Percentiles rank a stretch among this genome's conserved stretches.
These are phyloP conservation scores for Heliophila coronopifolia DNA, from an alignment of 441 rosid genomes.

Conservation along the genomic window DNA sequence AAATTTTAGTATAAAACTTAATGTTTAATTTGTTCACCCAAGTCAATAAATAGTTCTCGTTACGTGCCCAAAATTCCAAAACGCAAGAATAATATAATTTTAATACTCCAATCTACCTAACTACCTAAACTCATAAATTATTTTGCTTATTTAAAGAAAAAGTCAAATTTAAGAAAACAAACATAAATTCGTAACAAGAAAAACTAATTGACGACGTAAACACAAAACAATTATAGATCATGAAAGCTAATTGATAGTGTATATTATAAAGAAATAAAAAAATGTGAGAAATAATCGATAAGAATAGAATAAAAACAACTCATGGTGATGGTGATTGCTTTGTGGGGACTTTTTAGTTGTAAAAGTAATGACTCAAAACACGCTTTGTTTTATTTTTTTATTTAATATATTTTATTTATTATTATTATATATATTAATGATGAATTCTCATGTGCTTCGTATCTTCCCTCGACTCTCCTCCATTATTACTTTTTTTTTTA, in stretches of 20 bases:
- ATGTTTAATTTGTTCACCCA: too few relatives aligned
- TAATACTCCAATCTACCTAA: too few relatives aligned
- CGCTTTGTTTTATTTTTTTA: conserved; percentile 27
- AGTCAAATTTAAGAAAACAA: background rate
- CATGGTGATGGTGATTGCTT: conserved; percentile 35
- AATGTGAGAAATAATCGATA: conserved; percentile 25
- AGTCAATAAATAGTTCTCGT: too few relatives aligned
- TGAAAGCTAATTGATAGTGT: too few relatives aligned
- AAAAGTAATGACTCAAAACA: conserved; percentile 37
- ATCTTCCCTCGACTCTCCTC: conserved; percentile 29
- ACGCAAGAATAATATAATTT: too few relatives aligned
- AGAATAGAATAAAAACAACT: conserved; percentile 30
- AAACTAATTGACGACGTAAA: conserved; percentile 13
- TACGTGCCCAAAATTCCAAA: too few relatives aligned
- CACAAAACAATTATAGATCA: conserved; percentile 16
- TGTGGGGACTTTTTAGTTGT: conserved; percentile 32
- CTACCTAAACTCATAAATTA: too few relatives aligned
- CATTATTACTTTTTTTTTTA: conserved; percentile 30
- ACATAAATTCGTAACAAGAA: conserved; percentile 4
- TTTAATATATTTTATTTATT: conserved; percentile 14
- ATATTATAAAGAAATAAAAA: conserved; percentile 17
- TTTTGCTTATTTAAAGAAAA: background rate
- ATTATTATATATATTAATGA: conserved; percentile 25
- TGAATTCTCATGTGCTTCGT: conserved; percentile 32
- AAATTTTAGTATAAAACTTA: too few relatives aligned